phyloP scores from a whole-genome alignment of 192 early-diverging fungal species.

The Backusella tarrabulga region DNA sequence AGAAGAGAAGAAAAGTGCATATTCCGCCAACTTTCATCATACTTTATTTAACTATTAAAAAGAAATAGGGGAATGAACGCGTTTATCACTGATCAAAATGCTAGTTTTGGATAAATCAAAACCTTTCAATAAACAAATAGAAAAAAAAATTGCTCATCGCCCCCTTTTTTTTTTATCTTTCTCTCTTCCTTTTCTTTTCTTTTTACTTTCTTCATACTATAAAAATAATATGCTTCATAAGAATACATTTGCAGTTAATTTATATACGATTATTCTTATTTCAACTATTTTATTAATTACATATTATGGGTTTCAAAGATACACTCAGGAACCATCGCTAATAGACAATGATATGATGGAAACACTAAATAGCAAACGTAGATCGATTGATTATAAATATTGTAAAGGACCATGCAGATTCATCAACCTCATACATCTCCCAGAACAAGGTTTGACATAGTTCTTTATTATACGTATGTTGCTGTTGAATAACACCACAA shows the following conservation, averaged over 20 bases:
- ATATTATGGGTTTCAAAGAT: not conserved
- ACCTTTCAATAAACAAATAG: not conserved
- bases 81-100: not conserved
- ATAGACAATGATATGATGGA: not conserved
- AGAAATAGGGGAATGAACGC: not conserved
- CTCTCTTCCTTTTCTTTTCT: not conserved
- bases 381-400: constrained; percentile 33
- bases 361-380: not conserved
- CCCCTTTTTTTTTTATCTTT: not conserved
- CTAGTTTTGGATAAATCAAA: not conserved
- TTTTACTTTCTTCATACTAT: not conserved
- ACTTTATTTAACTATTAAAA: not conserved
- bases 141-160: not conserved
- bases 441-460: constrained; percentile 38
- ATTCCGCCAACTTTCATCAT: too few relatives aligned
- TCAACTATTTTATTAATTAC: not conserved
- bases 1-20: not conserved
- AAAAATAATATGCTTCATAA: not conserved
- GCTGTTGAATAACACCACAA: not conserved
- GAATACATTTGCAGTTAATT: not conserved
- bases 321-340: not conserved
- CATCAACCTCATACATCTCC: constrained; percentile 22
- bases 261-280: not conserved
- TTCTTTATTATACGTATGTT: not conserved
- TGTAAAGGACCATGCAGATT: constrained; percentile 37